Conservation (phyloP, 495 filamentous ascomycete species). For the Xylaria grammica region DNA sequence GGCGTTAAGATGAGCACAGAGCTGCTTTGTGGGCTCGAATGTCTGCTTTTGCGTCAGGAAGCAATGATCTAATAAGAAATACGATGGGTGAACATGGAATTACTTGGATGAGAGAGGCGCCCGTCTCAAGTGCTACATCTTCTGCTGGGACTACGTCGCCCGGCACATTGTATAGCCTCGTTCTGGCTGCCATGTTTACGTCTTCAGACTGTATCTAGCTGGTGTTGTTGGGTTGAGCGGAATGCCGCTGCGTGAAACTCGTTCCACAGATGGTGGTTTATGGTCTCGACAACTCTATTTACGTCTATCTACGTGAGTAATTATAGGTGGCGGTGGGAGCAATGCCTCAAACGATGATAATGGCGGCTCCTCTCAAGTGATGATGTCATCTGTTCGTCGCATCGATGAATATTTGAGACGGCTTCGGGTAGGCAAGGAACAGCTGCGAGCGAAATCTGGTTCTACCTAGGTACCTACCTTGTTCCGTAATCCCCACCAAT, state of each 20-base stretch:
- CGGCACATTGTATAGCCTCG: slow-evolving; percentile 24
- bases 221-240: not conserved
- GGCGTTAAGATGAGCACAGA: slow-evolving; percentile 86
- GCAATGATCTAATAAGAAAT: not conserved
- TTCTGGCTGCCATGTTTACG: slow-evolving; percentile 15
- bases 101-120: slow-evolving; percentile 35
- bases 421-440: not conserved
- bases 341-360: not conserved
- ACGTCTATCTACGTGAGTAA: not conserved
- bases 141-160: slow-evolving; percentile 29
- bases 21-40: slow-evolving; percentile 73
- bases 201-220: not conserved
- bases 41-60: slow-evolving; percentile 46
- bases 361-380: not conserved
- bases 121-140: slow-evolving; percentile 36
- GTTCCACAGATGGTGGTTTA: no score
- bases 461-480: no score
- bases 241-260: not conserved
- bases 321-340: not conserved
- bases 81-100: not conserved
- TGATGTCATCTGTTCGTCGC: not conserved
- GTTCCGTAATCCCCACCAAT: no score
- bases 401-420: no score
- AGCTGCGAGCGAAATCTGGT: no score
- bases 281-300: no score